A percentile compares a stretch with the other conserved stretches of the same genome.
These are phyloP conservation scores for Suillus hirtellus DNA, from an alignment of 768 basidiomycete species.

Conservation along the genomic window DNA sequence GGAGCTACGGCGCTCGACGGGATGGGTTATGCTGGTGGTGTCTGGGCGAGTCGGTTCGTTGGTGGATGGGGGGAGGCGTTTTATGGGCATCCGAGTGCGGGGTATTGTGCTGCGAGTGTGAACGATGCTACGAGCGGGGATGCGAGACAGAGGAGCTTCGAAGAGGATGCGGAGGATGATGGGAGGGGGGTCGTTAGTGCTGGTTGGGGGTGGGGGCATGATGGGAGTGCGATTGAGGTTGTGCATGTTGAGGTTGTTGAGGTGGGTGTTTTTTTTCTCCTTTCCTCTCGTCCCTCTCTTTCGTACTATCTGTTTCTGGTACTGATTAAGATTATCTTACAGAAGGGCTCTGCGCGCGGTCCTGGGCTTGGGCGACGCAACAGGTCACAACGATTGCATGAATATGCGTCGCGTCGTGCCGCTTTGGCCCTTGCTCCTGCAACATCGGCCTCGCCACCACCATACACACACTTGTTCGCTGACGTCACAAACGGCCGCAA, in stretches of 20 bases:
- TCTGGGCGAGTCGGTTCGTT: slow-evolving; percentile 40
- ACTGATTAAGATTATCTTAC: slow-evolving; percentile 4
- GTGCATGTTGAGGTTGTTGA: slow-evolving; percentile 61
- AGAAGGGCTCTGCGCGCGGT: slow-evolving; percentile 55
- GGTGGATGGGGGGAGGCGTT: slow-evolving; percentile 43
- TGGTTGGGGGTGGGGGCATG: slow-evolving; percentile 78
- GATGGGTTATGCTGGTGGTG: slow-evolving; percentile 29
- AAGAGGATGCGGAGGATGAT: slow-evolving; percentile 50
- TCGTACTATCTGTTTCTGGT: slow-evolving; percentile 8
- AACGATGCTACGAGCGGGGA: slow-evolving; percentile 18
- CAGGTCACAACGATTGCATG: slow-evolving; percentile 63
- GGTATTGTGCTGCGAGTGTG: slow-evolving; percentile 19
- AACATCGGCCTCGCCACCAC: slow-evolving; percentile 27
- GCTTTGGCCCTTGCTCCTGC: slow-evolving; percentile 34
- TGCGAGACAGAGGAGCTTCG: slow-evolving; percentile 29
- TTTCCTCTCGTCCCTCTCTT: neutral
- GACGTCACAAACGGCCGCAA: slow-evolving; percentile 39
- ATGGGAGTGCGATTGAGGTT: slow-evolving; percentile 76
- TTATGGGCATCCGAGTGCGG: slow-evolving; percentile 32
- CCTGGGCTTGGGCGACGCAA: slow-evolving; percentile 60
- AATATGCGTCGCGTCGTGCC: slow-evolving; percentile 63
- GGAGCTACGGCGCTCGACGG: slow-evolving; percentile 27
- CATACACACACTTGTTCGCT: slow-evolving; percentile 18
- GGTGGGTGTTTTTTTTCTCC: slow-evolving; percentile 41
- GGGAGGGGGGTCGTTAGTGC: slow-evolving; percentile 63